Conservation (phyloP, 2,329 filamentous ascomycete species). For the Acephala macrosclerotiorum region DNA sequence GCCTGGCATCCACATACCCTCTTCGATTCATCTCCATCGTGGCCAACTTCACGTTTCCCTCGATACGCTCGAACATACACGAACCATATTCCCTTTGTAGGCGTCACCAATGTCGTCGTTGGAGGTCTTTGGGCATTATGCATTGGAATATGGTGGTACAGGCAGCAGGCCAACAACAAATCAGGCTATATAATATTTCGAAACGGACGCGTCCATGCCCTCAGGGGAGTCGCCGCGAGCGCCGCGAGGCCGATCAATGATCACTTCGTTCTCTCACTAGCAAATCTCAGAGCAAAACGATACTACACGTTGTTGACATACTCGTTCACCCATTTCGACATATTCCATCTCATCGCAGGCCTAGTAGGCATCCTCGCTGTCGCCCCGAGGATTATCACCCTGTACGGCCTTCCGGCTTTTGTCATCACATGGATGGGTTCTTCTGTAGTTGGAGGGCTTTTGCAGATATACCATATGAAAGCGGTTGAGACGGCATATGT, state of each 20-base stretch:
- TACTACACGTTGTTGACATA: not conserved
- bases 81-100: not conserved
- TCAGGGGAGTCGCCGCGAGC: not conserved
- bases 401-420: not conserved
- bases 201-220: not conserved
- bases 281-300: not conserved
- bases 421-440: conserved; percentile 6
- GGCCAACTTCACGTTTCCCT: too few relatives aligned
- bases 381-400: not conserved
- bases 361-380: not conserved
- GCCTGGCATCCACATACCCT: not conserved
- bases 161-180: not conserved
- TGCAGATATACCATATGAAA: not conserved
- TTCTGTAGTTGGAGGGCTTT: not conserved
- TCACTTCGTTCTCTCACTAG: not conserved
- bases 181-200: not conserved
- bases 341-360: not conserved
- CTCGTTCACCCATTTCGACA: conserved; percentile 3
- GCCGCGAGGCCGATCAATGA: not conserved
- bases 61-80: too few relatives aligned
- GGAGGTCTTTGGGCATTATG: not conserved
- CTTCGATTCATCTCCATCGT: too few relatives aligned
- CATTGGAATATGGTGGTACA: not conserved
- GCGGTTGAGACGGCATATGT: not conserved
- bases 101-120: not conserved